Evolutionary conservation across 73 alveolate species (phyloP), one percentile per base, ranked within the genome.

Genomic region (Stentor roeselii): DNA sequence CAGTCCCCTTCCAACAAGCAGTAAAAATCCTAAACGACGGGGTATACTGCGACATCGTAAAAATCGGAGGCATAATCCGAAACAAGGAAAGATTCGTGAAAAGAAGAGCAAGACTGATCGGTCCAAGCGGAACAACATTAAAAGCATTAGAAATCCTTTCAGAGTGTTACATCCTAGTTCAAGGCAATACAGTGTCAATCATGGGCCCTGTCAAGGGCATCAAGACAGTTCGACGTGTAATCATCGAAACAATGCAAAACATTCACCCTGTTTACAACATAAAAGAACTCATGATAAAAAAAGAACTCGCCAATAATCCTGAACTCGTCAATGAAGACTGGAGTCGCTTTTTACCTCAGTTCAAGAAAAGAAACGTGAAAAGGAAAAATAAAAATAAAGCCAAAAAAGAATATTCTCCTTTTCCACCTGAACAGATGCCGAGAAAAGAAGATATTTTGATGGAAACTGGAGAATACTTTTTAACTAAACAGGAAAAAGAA

Each of bases 101-200:
- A 86, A 92, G 99, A 86, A 95, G 99, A 90, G 95, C 98, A 85
- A 93, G 99, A 82, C 90, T 98, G 40, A 97, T 98, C 60, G 99
- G 99, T 35, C 99, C 99, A 35, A 97, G 95, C 82, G 99, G 99
- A 42, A 94, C 98, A 95, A 97, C 99, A 3, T 89, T 98, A 42
- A 98, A 98, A 90, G 99, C 99, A 36, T 76, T 93, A 41, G 98
- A 95, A 86, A 88, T 94, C 27, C 89, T 96, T 42, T 95, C 99
- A 39, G 93, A 94, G 59, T 97, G 99, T 91, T 95, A 95, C 88
- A 91, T 97, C 38, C 92, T 94, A 88, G 99, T 98, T 0, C 97
- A 98, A 88, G 99, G 99, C n/a, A 95, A 94, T 84, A 98, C 99
- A 6, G 99, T 98, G n/a, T 86, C 98, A 76, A 96, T 97, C 36